Percentiles rank a stretch among this genome's conserved stretches.
These are phyloP conservation scores for Penicillium subrubescens DNA, from an alignment of 495 filamentous ascomycete genomes.

Conservation along the genomic window DNA sequence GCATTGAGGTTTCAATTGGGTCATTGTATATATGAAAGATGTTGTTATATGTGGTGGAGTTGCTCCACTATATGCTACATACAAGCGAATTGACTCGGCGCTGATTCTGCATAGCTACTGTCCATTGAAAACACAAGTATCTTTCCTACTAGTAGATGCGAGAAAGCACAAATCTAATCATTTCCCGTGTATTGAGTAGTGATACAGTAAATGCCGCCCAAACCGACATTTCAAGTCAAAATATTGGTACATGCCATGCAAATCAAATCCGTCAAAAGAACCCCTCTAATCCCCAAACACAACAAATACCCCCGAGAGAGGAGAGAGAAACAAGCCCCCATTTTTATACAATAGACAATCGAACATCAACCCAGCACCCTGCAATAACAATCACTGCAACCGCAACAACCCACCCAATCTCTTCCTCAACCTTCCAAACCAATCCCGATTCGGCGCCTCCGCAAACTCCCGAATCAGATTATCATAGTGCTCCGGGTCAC, in stretches of 20 bases:
- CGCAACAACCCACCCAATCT: slow-evolving; percentile 66
- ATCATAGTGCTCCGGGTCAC: slow-evolving; percentile 76
- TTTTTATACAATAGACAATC: slow-evolving; percentile 13
- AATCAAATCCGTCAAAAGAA: slow-evolving; percentile 11
- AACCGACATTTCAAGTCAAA: slow-evolving; percentile 9
- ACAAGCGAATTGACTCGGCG: slow-evolving; percentile 5
- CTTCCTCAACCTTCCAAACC: slow-evolving; percentile 55
- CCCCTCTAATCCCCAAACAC: background rate
- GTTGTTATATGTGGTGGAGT: slow-evolving; percentile 19
- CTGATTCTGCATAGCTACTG: background rate
- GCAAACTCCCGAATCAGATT: slow-evolving; percentile 71
- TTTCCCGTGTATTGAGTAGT: slow-evolving; percentile 12
- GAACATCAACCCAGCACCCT: background rate
- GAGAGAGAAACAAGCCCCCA: slow-evolving; percentile 11
- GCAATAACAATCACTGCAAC: slow-evolving; percentile 41
- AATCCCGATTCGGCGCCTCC: slow-evolving; percentile 66
- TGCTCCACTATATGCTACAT: slow-evolving; percentile 5
- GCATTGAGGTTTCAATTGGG: slow-evolving; percentile 12
- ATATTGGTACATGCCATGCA: slow-evolving; percentile 32
- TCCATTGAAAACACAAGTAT: background rate
- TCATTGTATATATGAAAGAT: slow-evolving; percentile 24
- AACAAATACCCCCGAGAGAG: background rate
- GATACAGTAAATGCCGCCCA: slow-evolving; percentile 18
- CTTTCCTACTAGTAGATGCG: background rate
- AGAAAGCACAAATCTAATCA: background rate